A percentile compares a stretch with the other conserved stretches of the same genome.
phyloP scores from a whole-genome alignment of 1,284 basidiomycete genomes.

The Ceratobasidium sp. region DNA sequence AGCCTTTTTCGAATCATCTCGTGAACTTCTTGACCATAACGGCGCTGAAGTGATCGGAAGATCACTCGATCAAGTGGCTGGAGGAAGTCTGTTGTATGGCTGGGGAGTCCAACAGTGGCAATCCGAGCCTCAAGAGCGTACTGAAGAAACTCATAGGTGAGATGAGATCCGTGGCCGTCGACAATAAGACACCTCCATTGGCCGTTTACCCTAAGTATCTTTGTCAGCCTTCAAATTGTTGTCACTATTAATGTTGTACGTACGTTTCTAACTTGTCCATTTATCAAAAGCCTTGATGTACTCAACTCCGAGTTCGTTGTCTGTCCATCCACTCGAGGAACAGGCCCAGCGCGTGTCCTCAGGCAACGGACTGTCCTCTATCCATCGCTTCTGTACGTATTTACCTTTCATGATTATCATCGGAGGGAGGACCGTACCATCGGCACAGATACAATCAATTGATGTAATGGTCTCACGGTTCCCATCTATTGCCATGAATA shows the following conservation, averaged over 20 bases:
- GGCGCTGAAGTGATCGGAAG: constrained; percentile 51
- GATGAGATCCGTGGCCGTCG: constrained; percentile 36
- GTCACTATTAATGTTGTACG: no score
- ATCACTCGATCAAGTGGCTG: constrained; percentile 58
- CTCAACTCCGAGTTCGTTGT: constrained; percentile 52
- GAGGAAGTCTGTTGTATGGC: constrained; percentile 57
- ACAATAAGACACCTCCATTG: constrained; percentile 28
- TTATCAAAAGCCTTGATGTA: constrained; percentile 55
- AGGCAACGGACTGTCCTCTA: neutral
- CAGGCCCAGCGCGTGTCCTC: constrained; percentile 28
- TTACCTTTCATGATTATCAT: constrained; percentile 26
- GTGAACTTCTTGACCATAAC: constrained; percentile 8
- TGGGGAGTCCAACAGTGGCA: constrained; percentile 54
- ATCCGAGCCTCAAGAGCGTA: constrained; percentile 50
- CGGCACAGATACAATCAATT: constrained; percentile 3
- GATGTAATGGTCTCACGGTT: constrained; percentile 8
- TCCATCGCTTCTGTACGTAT: neutral
- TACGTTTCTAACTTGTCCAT: no score
- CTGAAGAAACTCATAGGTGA: constrained; percentile 22
- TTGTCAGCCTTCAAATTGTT: neutral
- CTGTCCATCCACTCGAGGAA: constrained; percentile 58
- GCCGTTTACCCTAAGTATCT: constrained; percentile 1
- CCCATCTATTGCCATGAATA: neutral
- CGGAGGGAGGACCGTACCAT: neutral
- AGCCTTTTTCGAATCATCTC: neutral